Evolutionary conservation across 306 rosid genomes (phyloP), one percentile per base, ranked within the genome.

Genomic region (Hippophae rhamnoides): DNA sequence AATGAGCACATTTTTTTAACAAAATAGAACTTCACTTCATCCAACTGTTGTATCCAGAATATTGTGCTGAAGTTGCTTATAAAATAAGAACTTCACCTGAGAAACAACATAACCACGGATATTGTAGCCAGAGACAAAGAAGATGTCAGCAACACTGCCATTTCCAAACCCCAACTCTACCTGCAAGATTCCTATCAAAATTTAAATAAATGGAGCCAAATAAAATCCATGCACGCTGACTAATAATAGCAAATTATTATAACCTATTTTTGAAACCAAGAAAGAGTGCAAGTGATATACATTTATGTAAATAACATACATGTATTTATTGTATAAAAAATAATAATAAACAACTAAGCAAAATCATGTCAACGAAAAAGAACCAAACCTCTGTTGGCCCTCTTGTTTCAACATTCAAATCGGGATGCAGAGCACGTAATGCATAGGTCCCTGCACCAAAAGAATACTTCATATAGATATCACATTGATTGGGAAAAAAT

Each of bases 91-190:
- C 13, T 66, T 70, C 84, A 93, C 99, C 99, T 88, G 99, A 73
- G 99, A 84, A 76, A 84, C 99, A 73, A 92, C 94, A 78, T 60
- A 82, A 27, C 97, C 99, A 57, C 68, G 76, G 54, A 92, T 71
- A 72, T 84, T 78, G 68, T 88, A 86, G 53, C 99, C 99, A 67
- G 94, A 78, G 69, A 86, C 89, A 70, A 66, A 86, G 84, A 93
- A 86, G 68, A 82, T 69, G 54, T 88, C 90, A 38, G 77, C 87
- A 54, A 79, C 81, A 43, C 74, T 41, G 27, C 72, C 73, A 59
- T 93, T 93, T 69, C 95, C 97, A 70, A 93, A 88, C 51, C 95
- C 89, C 75, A 93, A 61, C 54, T 86, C 84, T 69, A 93, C 86
- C 99, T 93, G 95, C 76, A 75, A 75, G 50, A 73, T 70, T 62